These are phyloP conservation scores for Penicillium coprophilum DNA, from an alignment of 495 filamentous ascomycete genomes.

Conservation along the genomic window DNA sequence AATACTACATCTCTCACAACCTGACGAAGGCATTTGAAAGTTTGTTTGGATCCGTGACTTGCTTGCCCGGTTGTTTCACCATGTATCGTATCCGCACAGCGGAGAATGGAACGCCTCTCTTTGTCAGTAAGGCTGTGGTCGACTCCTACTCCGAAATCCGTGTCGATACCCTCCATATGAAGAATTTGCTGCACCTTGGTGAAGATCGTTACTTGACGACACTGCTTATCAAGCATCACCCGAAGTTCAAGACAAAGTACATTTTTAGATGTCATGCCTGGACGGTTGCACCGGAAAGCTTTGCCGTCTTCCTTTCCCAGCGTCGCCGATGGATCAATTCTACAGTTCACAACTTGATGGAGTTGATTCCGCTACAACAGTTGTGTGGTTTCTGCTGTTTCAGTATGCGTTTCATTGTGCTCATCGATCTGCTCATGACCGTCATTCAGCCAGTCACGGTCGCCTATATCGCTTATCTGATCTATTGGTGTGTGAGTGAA, in stretches of 20 bases:
- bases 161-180: slow-evolving; percentile 98
- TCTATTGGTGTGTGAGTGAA: slow-evolving; percentile 65
- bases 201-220: slow-evolving; percentile 97
- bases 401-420: slow-evolving; percentile 98
- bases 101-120: slow-evolving; percentile 90
- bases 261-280: slow-evolving; percentile 88
- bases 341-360: slow-evolving; percentile 95
- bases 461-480: slow-evolving; percentile 88
- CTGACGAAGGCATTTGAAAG: slow-evolving; percentile 98
- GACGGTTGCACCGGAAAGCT: slow-evolving; percentile 94
- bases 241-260: slow-evolving; percentile 97
- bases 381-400: slow-evolving; percentile 99
- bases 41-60: slow-evolving; percentile 95
- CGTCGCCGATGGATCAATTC: slow-evolving; percentile 99
- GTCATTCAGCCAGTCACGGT: slow-evolving; percentile 88
- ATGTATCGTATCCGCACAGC: slow-evolving; percentile 97
- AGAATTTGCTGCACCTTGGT: slow-evolving; percentile 88
- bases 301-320: slow-evolving; percentile 93
- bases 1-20: slow-evolving; percentile 99
- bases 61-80: slow-evolving; percentile 94
- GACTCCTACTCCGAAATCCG: slow-evolving; percentile 86
- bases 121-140: slow-evolving; percentile 88
- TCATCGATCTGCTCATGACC: slow-evolving; percentile 89
- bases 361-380: slow-evolving; percentile 88
- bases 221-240: slow-evolving; percentile 86